A percentile compares a stretch with the other conserved stretches of the same genome.
Evolutionary conservation across 2,329 filamentous ascomycete species (phyloP).

Genomic region (Apiospora sp.): DNA sequence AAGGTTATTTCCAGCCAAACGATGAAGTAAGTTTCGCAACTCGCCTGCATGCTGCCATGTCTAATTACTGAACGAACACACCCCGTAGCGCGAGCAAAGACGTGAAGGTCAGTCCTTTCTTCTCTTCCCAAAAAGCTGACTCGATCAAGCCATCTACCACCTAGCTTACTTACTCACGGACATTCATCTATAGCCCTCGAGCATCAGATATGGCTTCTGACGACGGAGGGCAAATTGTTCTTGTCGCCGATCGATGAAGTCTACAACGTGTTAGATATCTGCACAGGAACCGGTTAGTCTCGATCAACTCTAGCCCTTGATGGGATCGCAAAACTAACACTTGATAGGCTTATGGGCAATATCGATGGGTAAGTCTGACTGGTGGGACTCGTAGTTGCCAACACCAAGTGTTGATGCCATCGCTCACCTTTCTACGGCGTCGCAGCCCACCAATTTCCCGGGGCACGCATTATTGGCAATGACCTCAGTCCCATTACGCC

Average conservation of each 20-base stretch:
- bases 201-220: constrained; percentile 28
- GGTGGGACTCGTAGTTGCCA: not conserved
- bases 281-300: constrained; percentile 28
- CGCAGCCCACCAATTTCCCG: constrained; percentile 24
- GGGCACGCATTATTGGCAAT: constrained; percentile 28
- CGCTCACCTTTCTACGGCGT: not conserved
- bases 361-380: constrained; percentile 25
- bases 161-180: not conserved
- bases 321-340: not conserved
- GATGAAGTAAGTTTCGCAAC: constrained; percentile 24
- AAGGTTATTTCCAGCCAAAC: constrained; percentile 28
- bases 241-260: constrained; percentile 27
- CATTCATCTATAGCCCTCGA: constrained; percentile 20
- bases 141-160: not conserved
- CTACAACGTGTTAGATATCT: constrained; percentile 28
- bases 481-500: constrained; percentile 30
- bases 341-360: constrained; percentile 28
- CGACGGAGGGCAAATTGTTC: constrained; percentile 24
- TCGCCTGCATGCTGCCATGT: not conserved
- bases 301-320: not conserved
- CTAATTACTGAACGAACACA: not conserved
- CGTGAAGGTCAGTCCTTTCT: constrained; percentile 7
- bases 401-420: not conserved
- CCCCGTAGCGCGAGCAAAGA: constrained; percentile 14
- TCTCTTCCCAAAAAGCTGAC: not conserved